A percentile compares a stretch with the other conserved stretches of the same genome.
phyloP scores from a whole-genome alignment of 2,329 filamentous ascomycete genomes.

The Proliferodiscus dingleyae region DNA sequence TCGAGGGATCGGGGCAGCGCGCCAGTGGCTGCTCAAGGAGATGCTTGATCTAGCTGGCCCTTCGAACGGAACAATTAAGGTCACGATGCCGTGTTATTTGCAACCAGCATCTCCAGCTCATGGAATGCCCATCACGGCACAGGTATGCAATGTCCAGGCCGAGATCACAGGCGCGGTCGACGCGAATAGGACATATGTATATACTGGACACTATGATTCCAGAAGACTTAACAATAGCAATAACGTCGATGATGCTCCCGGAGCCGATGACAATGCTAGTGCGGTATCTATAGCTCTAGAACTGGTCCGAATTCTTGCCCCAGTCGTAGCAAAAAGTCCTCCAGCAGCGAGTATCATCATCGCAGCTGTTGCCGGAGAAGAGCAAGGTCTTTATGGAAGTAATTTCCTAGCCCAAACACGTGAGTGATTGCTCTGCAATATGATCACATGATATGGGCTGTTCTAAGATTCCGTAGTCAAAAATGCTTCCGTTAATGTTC shows the following conservation, averaged over 20 bases:
- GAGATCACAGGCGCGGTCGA: constrained; percentile 45
- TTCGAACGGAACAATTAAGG: constrained; percentile 46
- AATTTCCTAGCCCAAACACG: constrained; percentile 48
- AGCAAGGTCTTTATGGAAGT: constrained; percentile 50
- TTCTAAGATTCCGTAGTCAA: constrained; percentile 9
- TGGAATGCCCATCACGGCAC: constrained; percentile 45
- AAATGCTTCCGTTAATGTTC: constrained; percentile 49
- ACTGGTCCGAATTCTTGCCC: constrained; percentile 47
- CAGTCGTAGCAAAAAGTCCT: constrained; percentile 42
- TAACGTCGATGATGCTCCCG: constrained; percentile 48
- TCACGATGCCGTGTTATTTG: constrained; percentile 46
- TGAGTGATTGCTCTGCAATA: constrained; percentile 24
- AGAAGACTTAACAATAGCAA: constrained; percentile 46
- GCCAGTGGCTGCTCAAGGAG: constrained; percentile 51
- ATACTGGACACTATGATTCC: constrained; percentile 53
- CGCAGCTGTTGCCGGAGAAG: constrained; percentile 52
- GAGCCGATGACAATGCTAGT: constrained; percentile 53
- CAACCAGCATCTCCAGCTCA: constrained; percentile 38
- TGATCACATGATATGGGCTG: background rate
- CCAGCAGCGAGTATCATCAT: constrained; percentile 51
- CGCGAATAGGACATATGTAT: constrained; percentile 46
- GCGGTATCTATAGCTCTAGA: constrained; percentile 52
- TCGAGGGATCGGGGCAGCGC: constrained; percentile 50
- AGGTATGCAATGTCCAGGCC: constrained; percentile 49
- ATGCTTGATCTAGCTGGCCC: constrained; percentile 43